phyloP scores from a whole-genome alignment of 1,139 yeast species.

The Pneumocystis wakefieldiae region DNA sequence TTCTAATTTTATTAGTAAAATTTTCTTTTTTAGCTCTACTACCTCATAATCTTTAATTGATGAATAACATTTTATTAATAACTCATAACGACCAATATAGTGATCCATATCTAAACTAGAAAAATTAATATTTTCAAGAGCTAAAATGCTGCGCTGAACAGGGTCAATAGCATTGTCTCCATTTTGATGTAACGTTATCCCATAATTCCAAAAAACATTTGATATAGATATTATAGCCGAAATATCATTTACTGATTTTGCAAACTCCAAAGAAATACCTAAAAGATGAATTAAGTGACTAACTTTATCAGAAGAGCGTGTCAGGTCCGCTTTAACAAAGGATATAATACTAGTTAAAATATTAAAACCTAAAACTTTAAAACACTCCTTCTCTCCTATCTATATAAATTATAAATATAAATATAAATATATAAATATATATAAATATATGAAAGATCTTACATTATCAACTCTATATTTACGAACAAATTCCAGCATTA shows the following conservation, averaged over 20 bases:
- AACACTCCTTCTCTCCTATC: neutral
- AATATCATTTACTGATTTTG: neutral
- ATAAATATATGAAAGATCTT: neutral
- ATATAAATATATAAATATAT: neutral
- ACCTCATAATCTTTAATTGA: neutral
- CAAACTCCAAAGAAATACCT: neutral
- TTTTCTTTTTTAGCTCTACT: neutral
- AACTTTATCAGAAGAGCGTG: neutral
- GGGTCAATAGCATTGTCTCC: neutral
- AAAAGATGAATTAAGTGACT: neutral
- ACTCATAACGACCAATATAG: neutral
- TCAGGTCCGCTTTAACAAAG: neutral
- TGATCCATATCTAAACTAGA: neutral
- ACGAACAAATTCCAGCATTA: neutral
- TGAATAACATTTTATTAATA: neutral
- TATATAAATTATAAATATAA: neutral
- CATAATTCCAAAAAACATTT: neutral
- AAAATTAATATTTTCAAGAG: neutral
- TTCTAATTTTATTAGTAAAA: neutral
- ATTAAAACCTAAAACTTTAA: neutral
- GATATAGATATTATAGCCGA: neutral
- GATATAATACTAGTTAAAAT: neutral
- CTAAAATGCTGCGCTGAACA: neutral
- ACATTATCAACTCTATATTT: neutral
- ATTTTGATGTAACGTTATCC: neutral